Evolutionary conservation across 768 basidiomycete species (phyloP), one percentile per base, ranked within the genome.

Genomic region (Ramaria rubella): DNA sequence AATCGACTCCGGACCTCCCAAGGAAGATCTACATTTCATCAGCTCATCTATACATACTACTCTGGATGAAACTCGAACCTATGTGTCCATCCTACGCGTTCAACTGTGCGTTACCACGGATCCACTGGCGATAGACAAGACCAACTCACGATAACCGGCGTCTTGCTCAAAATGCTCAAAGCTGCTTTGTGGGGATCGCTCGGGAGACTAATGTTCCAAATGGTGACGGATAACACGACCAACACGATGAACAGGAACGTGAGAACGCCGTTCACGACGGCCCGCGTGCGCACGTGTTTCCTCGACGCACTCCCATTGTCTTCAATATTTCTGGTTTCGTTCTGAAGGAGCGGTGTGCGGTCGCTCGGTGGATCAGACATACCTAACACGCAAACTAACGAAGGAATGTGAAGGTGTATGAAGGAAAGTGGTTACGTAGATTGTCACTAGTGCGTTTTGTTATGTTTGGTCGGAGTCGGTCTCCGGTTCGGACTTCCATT

Each of bases 61-160:
- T 5, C 3, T n/a, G 14, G 21, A 27, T 15, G 21, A 57, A 24
- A 23, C 2, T 11, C 67, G 38, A 40, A 84, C 85, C 85, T 57
- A 87, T 85, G 59, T 86, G 85, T 7, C 83, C 83, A 64, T 86
- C 85, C 85, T 86, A 55, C 9, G 11, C 11, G 42, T 15, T 60
- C 38, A 50, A 19, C 15, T 29, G 29, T 9, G 24, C 17, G 29
- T 6, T 9, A 60, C 30, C 30, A 15, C 11, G n/a, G n/a, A 46
- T 8, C 15, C 44, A n/a, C 7, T 15, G 9, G 30, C 21, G 6
- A 31, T n/a, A 44, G 9, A 58, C 24, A n/a, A n/a, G 43, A 19
- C 17, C 30, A 12, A 74, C 85, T 63, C 63, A 89, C 87, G 59
- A 90, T 87, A 17, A 89, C 77, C 40, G 88, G 87, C 3, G 86